These are phyloP conservation scores for Pythium scleroteichum DNA, from an alignment of 352 stramenopile genomes.

Conservation along the genomic window DNA sequence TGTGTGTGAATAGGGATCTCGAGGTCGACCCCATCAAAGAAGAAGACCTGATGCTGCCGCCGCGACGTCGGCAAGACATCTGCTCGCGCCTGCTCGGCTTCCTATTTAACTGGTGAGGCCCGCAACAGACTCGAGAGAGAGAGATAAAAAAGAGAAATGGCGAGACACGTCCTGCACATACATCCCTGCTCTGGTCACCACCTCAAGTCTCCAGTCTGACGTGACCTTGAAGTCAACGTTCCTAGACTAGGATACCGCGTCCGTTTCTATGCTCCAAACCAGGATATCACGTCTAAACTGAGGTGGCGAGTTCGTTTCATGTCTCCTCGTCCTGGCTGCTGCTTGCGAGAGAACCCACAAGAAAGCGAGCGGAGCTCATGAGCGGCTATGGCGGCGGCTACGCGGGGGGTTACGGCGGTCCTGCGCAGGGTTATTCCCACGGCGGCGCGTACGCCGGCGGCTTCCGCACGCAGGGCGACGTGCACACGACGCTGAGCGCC, in stretches of 20 bases:
- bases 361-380: not conserved
- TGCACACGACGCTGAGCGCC: slow-evolving; percentile 25
- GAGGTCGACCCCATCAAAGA: slow-evolving; percentile 77
- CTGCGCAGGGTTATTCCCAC: slow-evolving; percentile 6
- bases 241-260: not conserved
- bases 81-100: slow-evolving; percentile 81
- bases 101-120: slow-evolving; percentile 81
- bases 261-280: too few relatives aligned
- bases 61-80: slow-evolving; percentile 66
- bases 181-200: too few relatives aligned
- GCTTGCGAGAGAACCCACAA: too few relatives aligned
- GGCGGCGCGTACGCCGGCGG: slow-evolving; percentile 23
- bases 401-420: slow-evolving; percentile 5
- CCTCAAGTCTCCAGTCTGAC: too few relatives aligned
- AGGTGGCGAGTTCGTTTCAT: slow-evolving; percentile 19
- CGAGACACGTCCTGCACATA: too few relatives aligned
- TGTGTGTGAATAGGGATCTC: slow-evolving; percentile 52
- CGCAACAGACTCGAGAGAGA: too few relatives aligned
- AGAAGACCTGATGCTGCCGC: slow-evolving; percentile 81
- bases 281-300: slow-evolving; percentile 7
- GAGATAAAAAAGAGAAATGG: too few relatives aligned
- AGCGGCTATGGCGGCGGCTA: slow-evolving; percentile 11
- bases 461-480: slow-evolving; percentile 39
- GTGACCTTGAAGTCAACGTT: too few relatives aligned
- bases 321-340: not conserved